Evolutionary conservation across 495 filamentous ascomycete species (phyloP), one percentile per base, ranked within the genome.

Genomic region (Aspergillus indologenus): DNA sequence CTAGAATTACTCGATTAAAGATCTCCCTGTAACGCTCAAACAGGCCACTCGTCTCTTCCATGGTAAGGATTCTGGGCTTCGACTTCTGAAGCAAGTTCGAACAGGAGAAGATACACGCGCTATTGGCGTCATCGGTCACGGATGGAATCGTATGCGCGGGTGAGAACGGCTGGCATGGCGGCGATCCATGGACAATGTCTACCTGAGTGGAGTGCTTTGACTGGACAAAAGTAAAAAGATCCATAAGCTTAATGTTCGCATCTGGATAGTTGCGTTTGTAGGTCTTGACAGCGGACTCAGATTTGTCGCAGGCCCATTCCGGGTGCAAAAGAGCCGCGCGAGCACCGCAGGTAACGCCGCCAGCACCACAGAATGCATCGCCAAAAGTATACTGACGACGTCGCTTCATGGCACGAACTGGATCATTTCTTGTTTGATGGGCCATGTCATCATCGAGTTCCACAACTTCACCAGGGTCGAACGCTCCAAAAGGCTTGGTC

Each of bases 141-240:
- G 84, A 83, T 0, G 76, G 61, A 3, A 79, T 69, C 0, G 90
- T 93, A 57, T 96, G 89, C 0, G 89, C 90, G 0, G 85, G 84
- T 0, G 90, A 95, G 71, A 87, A 96, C 7, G 83, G 83, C 59
- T 94, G 90, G 52, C 93, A 98, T 0, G 93, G 92, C 0, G 91
- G 90, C 0, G 90, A 94, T 0, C 93, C 68, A 56, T 97, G 92
- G 2, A 88, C 75, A 19, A 96, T 75, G 62, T 96, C 91, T 0
- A 90, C 81, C 21, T 65, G 66, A 18, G 74, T 53, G 53, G 73
- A 58, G 12, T 63, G n/a, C 24, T 44, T 62, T 42, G 11, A 67
- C 42, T 70, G 69, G 0, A 77, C 45, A 15, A 79, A 73, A 12
- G 56, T 31, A 29, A 62, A 65, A 20, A 76, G 61, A 0, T 67